Conservation (phyloP, 805 yeast genomes). For the Teunomyces pallodes region DNA sequence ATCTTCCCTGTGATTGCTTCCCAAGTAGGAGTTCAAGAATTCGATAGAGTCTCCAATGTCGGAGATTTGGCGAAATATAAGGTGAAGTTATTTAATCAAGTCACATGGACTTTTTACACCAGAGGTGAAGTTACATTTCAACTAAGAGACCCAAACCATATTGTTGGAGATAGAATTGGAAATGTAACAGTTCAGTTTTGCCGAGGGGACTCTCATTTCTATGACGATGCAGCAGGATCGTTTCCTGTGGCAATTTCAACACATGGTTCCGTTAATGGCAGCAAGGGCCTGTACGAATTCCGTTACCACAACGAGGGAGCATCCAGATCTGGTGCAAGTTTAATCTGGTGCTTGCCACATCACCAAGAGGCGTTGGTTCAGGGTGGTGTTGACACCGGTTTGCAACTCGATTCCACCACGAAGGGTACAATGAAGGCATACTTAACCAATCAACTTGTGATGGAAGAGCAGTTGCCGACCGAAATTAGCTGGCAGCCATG, state of each 20-base stretch:
- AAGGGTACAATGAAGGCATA: slow-evolving; percentile 50
- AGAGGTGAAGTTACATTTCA: slow-evolving; percentile 31
- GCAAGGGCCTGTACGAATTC: slow-evolving; percentile 27
- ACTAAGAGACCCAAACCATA: slow-evolving; percentile 31
- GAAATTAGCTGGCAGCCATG: slow-evolving; percentile 54
- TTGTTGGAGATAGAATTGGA: slow-evolving; percentile 46
- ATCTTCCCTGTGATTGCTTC: slow-evolving; percentile 42
- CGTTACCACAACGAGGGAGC: slow-evolving; percentile 28
- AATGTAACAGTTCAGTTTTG: slow-evolving; percentile 22
- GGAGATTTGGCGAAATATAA: slow-evolving; percentile 51
- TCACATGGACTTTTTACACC: slow-evolving; percentile 62
- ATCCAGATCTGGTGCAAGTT: slow-evolving; percentile 22
- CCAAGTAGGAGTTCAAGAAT: slow-evolving; percentile 59
- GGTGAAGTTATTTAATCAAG: slow-evolving; percentile 51
- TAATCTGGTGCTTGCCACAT: slow-evolving; percentile 55
- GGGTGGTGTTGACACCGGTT: slow-evolving; percentile 24
- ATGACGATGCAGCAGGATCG: slow-evolving; percentile 64
- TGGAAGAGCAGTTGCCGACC: slow-evolving; percentile 43
- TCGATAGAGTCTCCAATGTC: slow-evolving; percentile 29
- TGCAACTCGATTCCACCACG: slow-evolving; percentile 47
- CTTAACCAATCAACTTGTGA: slow-evolving; percentile 34
- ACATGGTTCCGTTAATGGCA: slow-evolving; percentile 23
- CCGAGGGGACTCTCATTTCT: slow-evolving; percentile 27
- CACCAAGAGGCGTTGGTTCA: slow-evolving; percentile 41
- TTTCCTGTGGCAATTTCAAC: slow-evolving; percentile 51